A percentile compares a stretch with the other conserved stretches of the same genome.
phyloP scores from a whole-genome alignment of 2,329 filamentous ascomycete species.

The Teratosphaeria destructans region DNA sequence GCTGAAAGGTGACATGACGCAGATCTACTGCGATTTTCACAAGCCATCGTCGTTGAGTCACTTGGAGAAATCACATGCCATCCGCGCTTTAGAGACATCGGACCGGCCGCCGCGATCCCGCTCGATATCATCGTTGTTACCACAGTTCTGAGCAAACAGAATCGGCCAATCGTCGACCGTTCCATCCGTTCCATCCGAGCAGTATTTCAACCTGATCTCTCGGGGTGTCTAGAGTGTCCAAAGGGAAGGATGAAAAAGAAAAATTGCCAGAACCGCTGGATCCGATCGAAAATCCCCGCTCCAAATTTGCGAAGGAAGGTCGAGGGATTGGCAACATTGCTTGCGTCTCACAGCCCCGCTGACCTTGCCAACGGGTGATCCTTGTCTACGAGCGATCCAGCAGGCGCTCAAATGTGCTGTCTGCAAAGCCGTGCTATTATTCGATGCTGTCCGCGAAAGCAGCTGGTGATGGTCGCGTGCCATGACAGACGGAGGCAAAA shows the following conservation, averaged over 20 bases:
- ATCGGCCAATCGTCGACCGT: conserved; percentile 11
- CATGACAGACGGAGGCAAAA: conserved; percentile 12
- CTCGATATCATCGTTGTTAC: conserved; percentile 14
- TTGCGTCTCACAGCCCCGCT: conserved; percentile 8
- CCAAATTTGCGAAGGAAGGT: conserved; percentile 16
- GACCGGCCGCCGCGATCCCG: conserved; percentile 20
- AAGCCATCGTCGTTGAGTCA: conserved; percentile 12
- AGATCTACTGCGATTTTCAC: conserved; percentile 12
- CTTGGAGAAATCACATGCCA: conserved; percentile 10
- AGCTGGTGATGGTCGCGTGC: conserved; percentile 20
- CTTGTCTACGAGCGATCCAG: conserved; percentile 11
- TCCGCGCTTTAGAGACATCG: conserved; percentile 13
- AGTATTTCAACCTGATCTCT: conserved; percentile 9
- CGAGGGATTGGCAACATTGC: conserved; percentile 16
- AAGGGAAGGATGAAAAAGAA: conserved; percentile 17
- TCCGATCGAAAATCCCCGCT: conserved; percentile 21
- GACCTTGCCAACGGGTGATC: conserved; percentile 18
- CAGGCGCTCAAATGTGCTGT: conserved; percentile 15
- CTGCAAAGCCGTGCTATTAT: conserved; percentile 7
- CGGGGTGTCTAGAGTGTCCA: conserved; percentile 17
- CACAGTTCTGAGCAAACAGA: conserved; percentile 11
- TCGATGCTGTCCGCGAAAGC: conserved; percentile 18
- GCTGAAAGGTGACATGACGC: conserved; percentile 20
- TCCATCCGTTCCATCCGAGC: conserved; percentile 13
- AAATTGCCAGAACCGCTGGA: conserved; percentile 14